Evolutionary conservation across 1,139 yeast species (phyloP).

Genomic region (Candida neerlandica): DNA sequence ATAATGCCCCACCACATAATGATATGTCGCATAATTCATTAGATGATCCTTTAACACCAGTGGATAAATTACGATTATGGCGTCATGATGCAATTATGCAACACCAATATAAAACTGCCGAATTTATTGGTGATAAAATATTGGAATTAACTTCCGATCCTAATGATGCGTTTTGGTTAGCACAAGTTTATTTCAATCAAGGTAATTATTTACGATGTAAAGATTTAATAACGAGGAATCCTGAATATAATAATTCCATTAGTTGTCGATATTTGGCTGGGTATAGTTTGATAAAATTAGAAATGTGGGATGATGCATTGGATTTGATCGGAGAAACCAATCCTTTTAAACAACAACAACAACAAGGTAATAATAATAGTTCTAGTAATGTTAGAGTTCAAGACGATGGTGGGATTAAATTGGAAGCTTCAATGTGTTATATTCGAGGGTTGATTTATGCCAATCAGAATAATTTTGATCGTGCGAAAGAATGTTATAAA

Average conservation of each 20-base stretch:
- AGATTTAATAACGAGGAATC: conserved; percentile 52
- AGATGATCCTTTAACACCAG: conserved; percentile 55
- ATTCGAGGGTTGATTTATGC: conserved; percentile 84
- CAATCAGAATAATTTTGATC: conserved; percentile 80
- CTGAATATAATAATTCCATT: conserved; percentile 49
- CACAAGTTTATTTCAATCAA: conserved; percentile 77
- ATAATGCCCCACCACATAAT: conserved; percentile 17
- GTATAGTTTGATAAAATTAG: conserved; percentile 69
- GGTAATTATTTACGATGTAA: conserved; percentile 83
- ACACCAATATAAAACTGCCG: conserved; percentile 90
- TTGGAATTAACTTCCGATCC: conserved; percentile 77
- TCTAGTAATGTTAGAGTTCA: neutral
- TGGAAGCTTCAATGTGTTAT: conserved; percentile 87
- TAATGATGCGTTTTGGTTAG: conserved; percentile 95
- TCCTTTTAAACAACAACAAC: conserved; percentile 52
- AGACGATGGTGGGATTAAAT: conserved; percentile 74
- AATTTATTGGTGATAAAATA: conserved; percentile 89
- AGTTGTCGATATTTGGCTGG: conserved; percentile 86
- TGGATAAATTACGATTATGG: conserved; percentile 88
- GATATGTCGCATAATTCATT: conserved; percentile 6
- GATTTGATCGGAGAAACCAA: conserved; percentile 83
- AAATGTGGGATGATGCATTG: conserved; percentile 86
- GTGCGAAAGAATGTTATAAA: conserved; percentile 84
- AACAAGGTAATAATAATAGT: conserved; percentile 14
- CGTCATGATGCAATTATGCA: conserved; percentile 92